Base-by-base conservation (phyloP, 352 stramenopile species). In the Pythium myriotylum region DNA sequence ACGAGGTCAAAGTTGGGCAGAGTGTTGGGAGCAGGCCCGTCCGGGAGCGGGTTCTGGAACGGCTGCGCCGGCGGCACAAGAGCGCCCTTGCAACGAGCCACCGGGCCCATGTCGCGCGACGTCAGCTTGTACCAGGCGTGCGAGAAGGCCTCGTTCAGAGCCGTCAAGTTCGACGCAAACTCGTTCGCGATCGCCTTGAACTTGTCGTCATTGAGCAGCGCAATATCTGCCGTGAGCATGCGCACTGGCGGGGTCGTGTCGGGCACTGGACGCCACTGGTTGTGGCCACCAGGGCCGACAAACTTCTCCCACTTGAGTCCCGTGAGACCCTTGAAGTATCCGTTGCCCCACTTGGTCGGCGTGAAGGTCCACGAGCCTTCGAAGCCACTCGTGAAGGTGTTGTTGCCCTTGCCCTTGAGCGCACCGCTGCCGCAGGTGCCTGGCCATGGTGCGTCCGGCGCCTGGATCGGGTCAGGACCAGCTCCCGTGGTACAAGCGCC, bases 291-390 rank as follows among this genome's bases (percentile, higher is more conserved):
- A 20, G 84, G 81, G 58, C 79, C 79, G 20, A 85, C 84, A 14
- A 74, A 83, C 55, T 90, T 77, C 54, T 86, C 92, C 94, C 93
- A 98, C 51, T 86, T 73, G 59, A 97, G 78, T 46, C 94, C 80
- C 0, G 98, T 74, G 37, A 79, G 48, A 1, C 68, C 69, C 20
- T 71, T 82, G 72, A 91, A 99, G 80, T 98, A 99, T 52, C 96
- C 86, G 73, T 98, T 99, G 55, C 76, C 88, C 77, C 98, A 98
- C 40, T 91, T 86, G 12, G 88, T 84, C 37, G 81, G 90, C n/a
- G 89, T 74, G 54, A 80, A 76, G 4, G 89, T 96, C 94, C 94
- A 98, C 12, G 79, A 67, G 14, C 88, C 90, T 46, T 88, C 81
- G 61, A 95, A 89, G 51, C 92, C 95, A 65, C 73, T 94, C n/a